Evolutionary conservation across 768 basidiomycete species (phyloP), one percentile per base, ranked within the genome.

Genomic region (Tephrocybe sp.): DNA sequence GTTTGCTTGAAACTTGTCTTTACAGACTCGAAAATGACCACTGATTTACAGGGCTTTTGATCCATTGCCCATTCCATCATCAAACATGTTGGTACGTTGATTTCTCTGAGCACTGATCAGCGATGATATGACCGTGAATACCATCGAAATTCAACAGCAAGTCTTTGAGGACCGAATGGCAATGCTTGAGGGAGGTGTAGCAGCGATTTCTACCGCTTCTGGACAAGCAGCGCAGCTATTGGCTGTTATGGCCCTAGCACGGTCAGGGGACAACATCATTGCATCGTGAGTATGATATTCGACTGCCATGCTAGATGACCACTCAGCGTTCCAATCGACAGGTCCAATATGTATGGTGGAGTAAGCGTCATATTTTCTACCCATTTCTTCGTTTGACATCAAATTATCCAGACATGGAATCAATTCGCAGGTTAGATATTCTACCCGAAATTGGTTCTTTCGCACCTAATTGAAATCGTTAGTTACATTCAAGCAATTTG

Each of bases 151-250:
- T 11, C 11, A 4, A 36, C 36, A 46, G 45, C 83, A 83, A 45
- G 84, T 90, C 1, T 89, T 92, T 54, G 90, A 91, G 64, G 75
- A 84, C 44, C 80, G 90, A 11, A 83, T 91, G 23, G 83, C 86
- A 2, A 85, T 86, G 0, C 74, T 91, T 18, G 89, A 92, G 61
- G 86, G 87, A 12, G 89, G 90, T 18, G 72, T 70, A 1, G 87
- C 86, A 1, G 88, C 88, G 6, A 75, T 91, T 3, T 87, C 88
- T 3, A 75, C 83, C 0, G 69, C 86, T 5, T 86, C 84, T 41
- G 90, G 89, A 0, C 88, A 89, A 61, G 73, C 84, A 4, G 90
- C 88, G 0, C 87, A 90, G 58, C 84, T 89, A 64, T 71, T 89
- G 61, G 74, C 88, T 2, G 78, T 90, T 53, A 62, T 77, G 0